These are phyloP conservation scores for Raffaelea ambrosiae DNA, from an alignment of 2,329 filamentous ascomycete genomes.

Conservation along the genomic window DNA sequence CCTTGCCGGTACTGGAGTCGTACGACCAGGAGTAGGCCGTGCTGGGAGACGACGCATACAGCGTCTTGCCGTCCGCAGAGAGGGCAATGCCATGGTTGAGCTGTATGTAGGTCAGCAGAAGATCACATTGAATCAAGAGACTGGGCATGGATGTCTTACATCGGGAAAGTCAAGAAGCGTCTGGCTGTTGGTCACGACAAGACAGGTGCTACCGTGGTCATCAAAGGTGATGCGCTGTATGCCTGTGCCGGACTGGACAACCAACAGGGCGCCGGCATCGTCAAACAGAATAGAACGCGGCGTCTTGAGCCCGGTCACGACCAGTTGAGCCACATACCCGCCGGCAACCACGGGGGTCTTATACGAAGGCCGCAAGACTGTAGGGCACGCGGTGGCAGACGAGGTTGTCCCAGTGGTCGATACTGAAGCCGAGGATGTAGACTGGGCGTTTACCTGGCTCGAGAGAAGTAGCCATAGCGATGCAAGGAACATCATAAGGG, in stretches of 20 bases:
- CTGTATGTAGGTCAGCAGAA: too few species aligned
- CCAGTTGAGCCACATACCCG: conserved; percentile 25
- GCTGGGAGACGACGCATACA: conserved; percentile 49
- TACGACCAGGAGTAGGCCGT: conserved; percentile 59
- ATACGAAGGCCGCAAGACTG: conserved; percentile 16
- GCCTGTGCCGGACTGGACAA: conserved; percentile 33
- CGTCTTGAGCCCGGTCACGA: conserved; percentile 21
- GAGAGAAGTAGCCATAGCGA: too few species aligned
- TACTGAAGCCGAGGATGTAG: not conserved
- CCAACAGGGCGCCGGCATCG: conserved; percentile 32
- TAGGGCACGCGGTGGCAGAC: conserved; percentile 15
- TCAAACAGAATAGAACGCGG: conserved; percentile 40
- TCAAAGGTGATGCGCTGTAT: conserved; percentile 31
- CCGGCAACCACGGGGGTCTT: conserved; percentile 18
- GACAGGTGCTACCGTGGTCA: conserved; percentile 33
- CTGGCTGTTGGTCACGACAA: conserved; percentile 26
- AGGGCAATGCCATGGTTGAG: conserved; percentile 49
- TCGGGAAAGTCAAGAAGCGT: conserved; percentile 19
- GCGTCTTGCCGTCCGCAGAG: conserved; percentile 41
- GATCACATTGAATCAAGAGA: too few species aligned
- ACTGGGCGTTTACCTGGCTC: too few species aligned
- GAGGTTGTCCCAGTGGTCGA: too few species aligned
- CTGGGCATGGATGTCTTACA: not conserved
- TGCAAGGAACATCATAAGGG: too few species aligned
- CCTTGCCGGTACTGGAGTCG: conserved; percentile 39